Conservation (phyloP, 306 rosid genomes). For the Ammopiptanthus mongolicus region DNA sequence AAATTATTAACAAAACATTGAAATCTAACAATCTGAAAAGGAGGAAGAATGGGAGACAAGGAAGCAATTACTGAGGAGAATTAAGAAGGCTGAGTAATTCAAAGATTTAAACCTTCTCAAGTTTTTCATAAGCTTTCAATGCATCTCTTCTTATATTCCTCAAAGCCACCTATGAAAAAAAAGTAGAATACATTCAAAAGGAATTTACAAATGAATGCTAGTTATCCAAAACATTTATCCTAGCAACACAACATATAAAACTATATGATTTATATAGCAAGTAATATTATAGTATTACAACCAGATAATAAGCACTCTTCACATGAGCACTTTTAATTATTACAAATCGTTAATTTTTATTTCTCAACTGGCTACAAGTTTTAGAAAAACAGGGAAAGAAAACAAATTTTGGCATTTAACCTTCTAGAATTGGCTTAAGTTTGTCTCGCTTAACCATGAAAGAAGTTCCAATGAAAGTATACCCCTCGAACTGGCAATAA, state of each 20-base stretch:
- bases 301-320: neutral
- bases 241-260: neutral
- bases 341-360: neutral
- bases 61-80: slow-evolving; percentile 3
- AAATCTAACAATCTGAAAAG: slow-evolving; percentile 10
- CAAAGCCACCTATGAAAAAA: slow-evolving; percentile 64
- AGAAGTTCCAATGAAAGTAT: neutral
- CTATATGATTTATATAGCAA: slow-evolving; percentile 6
- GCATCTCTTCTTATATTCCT: slow-evolving; percentile 98
- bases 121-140: slow-evolving; percentile 85
- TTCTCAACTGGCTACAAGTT: neutral
- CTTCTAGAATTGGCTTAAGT: slow-evolving; percentile 4
- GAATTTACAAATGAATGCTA: neutral
- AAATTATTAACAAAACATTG: neutral
- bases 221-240: neutral
- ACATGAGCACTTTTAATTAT: neutral
- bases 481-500: slow-evolving; percentile 17
- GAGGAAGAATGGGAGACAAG: neutral
- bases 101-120: slow-evolving; percentile 77
- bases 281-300: neutral
- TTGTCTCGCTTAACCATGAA: neutral
- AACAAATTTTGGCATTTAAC: neutral
- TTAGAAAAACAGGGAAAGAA: neutral
- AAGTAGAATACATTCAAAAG: slow-evolving; percentile 20
- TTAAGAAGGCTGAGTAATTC: slow-evolving; percentile 9